Evolutionary conservation across 148 eudicot genomes (phyloP).

Genomic region (Rhododendron mucronatum): DNA sequence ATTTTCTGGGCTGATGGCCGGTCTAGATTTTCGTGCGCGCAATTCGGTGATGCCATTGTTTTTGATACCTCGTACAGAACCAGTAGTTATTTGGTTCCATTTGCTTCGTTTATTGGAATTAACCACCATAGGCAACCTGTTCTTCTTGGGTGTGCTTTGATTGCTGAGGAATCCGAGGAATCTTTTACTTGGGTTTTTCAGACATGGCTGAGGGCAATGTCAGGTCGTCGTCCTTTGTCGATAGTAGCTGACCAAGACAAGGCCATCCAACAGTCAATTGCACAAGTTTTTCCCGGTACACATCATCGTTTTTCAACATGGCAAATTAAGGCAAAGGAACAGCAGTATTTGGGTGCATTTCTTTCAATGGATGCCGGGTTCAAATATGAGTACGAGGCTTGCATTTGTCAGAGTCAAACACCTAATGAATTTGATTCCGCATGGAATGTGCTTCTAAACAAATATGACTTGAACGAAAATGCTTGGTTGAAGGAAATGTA

Average conservation of each 20-base stretch:
- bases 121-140: conserved; percentile 58
- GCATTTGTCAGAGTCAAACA: conserved; percentile 52
- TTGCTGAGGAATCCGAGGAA: conserved; percentile 51
- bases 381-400: conserved; percentile 45
- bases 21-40: conserved; percentile 50
- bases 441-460: conserved; percentile 43
- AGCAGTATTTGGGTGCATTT: conserved; percentile 40
- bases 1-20: conserved; percentile 65
- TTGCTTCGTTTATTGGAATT: conserved; percentile 51
- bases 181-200: conserved; percentile 57
- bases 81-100: conserved; percentile 36
- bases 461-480: conserved; percentile 39
- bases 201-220: conserved; percentile 52
- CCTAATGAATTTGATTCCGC: conserved; percentile 50
- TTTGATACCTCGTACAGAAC: conserved; percentile 50
- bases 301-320: conserved; percentile 51
- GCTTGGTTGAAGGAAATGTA: conserved; percentile 52
- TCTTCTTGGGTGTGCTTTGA: conserved; percentile 60
- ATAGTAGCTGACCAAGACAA: conserved; percentile 55
- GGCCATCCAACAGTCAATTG: conserved; percentile 43
- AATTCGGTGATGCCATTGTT: conserved; percentile 51
- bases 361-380: conserved; percentile 40
- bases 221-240: conserved; percentile 40
- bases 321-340: conserved; percentile 43
- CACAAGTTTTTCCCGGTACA: conserved; percentile 46